Base-by-base conservation (phyloP, 805 yeast genomes). In the Ogataea polymorpha region DNA sequence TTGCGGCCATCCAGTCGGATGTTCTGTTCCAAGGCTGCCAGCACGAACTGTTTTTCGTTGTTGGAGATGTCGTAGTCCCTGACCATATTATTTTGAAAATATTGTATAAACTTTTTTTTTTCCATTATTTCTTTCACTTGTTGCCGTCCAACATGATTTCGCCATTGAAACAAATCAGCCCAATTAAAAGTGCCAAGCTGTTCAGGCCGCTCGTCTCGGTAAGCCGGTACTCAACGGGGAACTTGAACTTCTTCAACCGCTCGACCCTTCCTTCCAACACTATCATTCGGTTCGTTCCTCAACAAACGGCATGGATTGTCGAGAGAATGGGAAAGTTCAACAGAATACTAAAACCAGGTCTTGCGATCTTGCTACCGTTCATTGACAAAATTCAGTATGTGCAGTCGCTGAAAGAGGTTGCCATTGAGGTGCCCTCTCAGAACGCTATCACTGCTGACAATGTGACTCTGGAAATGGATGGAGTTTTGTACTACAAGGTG, bases 241-340 rank as follows among this genome's bases (percentile, higher is more conserved):
- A 45, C 26, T 42, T 58, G 28, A 58, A 55, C 39, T 58, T 48
- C 42, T 58, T 58, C 48, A 55, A 54, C 37, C 46, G 41, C 32
- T 43, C 57, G 35, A 67, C 74, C 41, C 63, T 83, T 39, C 95
- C 95, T n/a, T 67, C 87, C 13, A 85, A 85, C 62, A 85, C 93
- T 2, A 62, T 84, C 4, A 62, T 85, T 28, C 70, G 86, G 52
- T 86, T 86, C 59, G 95, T 86, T 12, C 96, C 96, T 2, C 95
- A 87, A 60, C 95, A 86, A 62, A 82, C 86, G 15, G 95, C 95
- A 3, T 86, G 93, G 89, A 78, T 86, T 14, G 95, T 86, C 14
- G 96, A 86, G 62, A 70, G 96, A 48, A 86, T 86, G 96, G 96
- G 96, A 23, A 83, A 82, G 58, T 86, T 85, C 68, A 74, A 80